Base-by-base conservation (phyloP, 1,139 yeast species). In the Hanseniaspora uvarum region DNA sequence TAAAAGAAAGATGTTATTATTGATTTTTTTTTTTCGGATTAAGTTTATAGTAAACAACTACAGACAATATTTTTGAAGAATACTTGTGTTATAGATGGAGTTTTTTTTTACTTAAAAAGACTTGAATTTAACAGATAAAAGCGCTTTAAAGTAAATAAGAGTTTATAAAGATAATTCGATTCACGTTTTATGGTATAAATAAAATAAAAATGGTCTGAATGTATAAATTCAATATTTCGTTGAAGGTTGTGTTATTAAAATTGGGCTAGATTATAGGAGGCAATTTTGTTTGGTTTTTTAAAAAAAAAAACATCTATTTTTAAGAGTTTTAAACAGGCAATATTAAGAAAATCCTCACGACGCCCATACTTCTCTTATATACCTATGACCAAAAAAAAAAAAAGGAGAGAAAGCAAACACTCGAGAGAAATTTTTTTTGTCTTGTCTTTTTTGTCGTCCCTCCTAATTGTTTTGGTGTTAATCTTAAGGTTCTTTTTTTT, bases 131-230 rank as follows among this genome's bases (percentile, higher is more conserved):
- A 34, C 6, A 6, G 19, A 16, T 34, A 34, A 34, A 34, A 34
- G 37, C 19, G 7, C 7, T 34, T 34, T 16, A n/a, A 16, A 34
- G 37, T 34, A 34, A 41, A 28, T 41, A 41, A 41, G 46, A 41
- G 46, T 28, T 41, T 41, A 41, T 41, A 41, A 19, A 41, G 23
- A 41, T 41, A 41, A 41, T 41, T 41, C 46, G 33, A 41, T 41
- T 41, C 46, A 41, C 46, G 46, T 41, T 18, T 41, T 19, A 16
- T 28, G 18, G 19, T n/a, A 34, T 34, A 34, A 34, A 34, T 34
- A 34, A n/a, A 11, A 34, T 34, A 34, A 14, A 3, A 34, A n/a
- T 34, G 10, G 19, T n/a, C 37, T 1, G 19, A 16, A 5, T 2
- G 19, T n/a, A 3, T 31, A 2, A 2, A 31, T 12, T 31, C 3